Percentiles rank a stretch among this genome's conserved stretches.
phyloP scores from a whole-genome alignment of 495 filamentous ascomycete species.

The Amorphotheca resinae region DNA sequence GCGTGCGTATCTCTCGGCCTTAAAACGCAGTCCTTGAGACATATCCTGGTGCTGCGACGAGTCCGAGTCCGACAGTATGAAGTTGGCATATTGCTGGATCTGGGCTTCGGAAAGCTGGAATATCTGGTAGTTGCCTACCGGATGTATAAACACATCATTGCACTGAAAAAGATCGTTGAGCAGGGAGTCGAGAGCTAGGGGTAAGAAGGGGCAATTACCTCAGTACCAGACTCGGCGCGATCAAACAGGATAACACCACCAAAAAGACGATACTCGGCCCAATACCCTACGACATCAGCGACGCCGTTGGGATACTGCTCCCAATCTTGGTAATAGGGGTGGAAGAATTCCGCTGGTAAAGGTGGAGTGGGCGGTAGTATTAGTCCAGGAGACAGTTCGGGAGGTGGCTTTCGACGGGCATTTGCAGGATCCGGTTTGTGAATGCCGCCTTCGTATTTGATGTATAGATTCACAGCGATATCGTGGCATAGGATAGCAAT shows the following conservation, averaged over 20 bases:
- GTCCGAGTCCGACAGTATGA: neutral
- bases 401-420: neutral
- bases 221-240: too few relatives aligned
- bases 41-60: neutral
- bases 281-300: neutral
- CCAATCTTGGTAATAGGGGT: too few relatives aligned
- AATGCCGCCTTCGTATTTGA: constrained; percentile 5
- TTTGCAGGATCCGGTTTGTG: neutral
- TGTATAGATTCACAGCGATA: constrained; percentile 17
- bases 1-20: neutral
- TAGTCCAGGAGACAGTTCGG: neutral
- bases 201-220: too few relatives aligned
- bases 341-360: too few relatives aligned
- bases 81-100: neutral
- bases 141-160: neutral
- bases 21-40: neutral
- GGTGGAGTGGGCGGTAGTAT: too few relatives aligned
- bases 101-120: neutral
- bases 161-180: neutral
- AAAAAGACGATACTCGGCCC: constrained; percentile 9
- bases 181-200: too few relatives aligned
- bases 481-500: constrained; percentile 20
- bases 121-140: neutral
- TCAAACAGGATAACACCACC: constrained; percentile 18
- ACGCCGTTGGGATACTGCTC: neutral